phyloP scores from a whole-genome alignment of 108 stramenopile species.

The Skeletonema menzelii region DNA sequence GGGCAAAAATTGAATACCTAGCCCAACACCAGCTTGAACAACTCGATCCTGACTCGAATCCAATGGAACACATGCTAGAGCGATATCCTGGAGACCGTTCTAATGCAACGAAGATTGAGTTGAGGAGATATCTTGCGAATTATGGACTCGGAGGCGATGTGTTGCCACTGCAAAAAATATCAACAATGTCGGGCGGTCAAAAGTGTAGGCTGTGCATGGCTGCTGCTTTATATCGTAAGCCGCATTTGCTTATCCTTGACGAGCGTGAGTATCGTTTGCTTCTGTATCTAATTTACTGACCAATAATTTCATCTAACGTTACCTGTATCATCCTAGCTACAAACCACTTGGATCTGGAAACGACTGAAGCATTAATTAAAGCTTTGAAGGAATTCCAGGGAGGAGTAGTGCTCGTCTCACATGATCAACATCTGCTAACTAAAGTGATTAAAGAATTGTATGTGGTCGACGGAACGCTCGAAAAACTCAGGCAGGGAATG shows the following conservation, averaged over 20 bases:
- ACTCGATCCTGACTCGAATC: conserved; percentile 81
- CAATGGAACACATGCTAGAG: conserved; percentile 79
- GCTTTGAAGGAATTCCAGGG: conserved; percentile 78
- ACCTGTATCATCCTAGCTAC: conserved; percentile 27
- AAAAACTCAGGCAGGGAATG: conserved; percentile 51
- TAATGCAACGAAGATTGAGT: conserved; percentile 59
- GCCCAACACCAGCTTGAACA: conserved; percentile 95
- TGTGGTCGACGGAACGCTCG: conserved; percentile 69
- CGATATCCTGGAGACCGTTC: conserved; percentile 77
- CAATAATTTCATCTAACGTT: not conserved
- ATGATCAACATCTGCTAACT: conserved; percentile 89
- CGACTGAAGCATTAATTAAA: conserved; percentile 80
- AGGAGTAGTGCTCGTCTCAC: conserved; percentile 82
- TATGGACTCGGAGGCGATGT: conserved; percentile 74
- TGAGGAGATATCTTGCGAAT: conserved; percentile 75
- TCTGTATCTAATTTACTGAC: not conserved
- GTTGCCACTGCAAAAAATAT: conserved; percentile 75
- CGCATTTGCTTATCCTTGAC: conserved; percentile 65
- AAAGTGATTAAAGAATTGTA: conserved; percentile 79
- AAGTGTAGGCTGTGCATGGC: conserved; percentile 86
- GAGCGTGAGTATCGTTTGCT: conserved; percentile 9
- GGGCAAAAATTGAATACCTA: conserved; percentile 87
- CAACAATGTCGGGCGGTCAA: conserved; percentile 89
- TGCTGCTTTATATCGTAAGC: conserved; percentile 67
- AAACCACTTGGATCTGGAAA: conserved; percentile 68